A percentile compares a stretch with the other conserved stretches of the same genome.
phyloP scores from a whole-genome alignment of 2,329 filamentous ascomycete genomes.

The Microcyclospora tardicrescens region DNA sequence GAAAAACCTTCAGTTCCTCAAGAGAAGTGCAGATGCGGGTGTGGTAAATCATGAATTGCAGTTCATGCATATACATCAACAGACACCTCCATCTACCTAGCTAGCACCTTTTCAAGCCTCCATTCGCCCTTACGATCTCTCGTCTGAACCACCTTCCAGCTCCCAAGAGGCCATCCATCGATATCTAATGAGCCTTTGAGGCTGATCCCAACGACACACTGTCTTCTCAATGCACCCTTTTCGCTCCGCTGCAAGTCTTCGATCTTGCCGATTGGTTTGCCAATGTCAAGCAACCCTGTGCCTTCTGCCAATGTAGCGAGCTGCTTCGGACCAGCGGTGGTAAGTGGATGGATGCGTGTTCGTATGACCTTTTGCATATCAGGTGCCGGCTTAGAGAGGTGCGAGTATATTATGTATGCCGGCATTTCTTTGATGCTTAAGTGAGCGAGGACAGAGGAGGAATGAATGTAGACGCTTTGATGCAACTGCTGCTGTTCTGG shows the following conservation, averaged over 20 bases:
- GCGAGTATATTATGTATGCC: slow-evolving; percentile 74
- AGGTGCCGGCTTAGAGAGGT: slow-evolving; percentile 58
- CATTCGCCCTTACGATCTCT: slow-evolving; percentile 62
- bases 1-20: too few relatives aligned
- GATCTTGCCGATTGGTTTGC: slow-evolving; percentile 84
- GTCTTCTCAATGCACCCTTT: slow-evolving; percentile 41
- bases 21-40: too few relatives aligned
- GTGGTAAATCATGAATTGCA: too few relatives aligned
- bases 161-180: slow-evolving; percentile 42
- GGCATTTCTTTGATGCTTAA: slow-evolving; percentile 63
- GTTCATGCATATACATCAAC: too few relatives aligned
- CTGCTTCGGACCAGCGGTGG: slow-evolving; percentile 62
- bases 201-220: slow-evolving; percentile 74
- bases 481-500: slow-evolving; percentile 36
- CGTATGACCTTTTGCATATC: slow-evolving; percentile 46
- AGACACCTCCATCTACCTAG: slow-evolving; percentile 2
- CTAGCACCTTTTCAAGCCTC: slow-evolving; percentile 48
- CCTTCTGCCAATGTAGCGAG: slow-evolving; percentile 68
- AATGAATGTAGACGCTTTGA: slow-evolving; percentile 73
- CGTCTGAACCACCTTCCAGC: slow-evolving; percentile 71
- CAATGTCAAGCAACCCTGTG: slow-evolving; percentile 70
- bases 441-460: slow-evolving; percentile 62
- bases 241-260: slow-evolving; percentile 36
- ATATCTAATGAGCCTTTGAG: slow-evolving; percentile 29
- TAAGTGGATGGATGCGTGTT: slow-evolving; percentile 79